Conservation (phyloP, 371 early-diverging fungal species). For the Circinella minor region DNA sequence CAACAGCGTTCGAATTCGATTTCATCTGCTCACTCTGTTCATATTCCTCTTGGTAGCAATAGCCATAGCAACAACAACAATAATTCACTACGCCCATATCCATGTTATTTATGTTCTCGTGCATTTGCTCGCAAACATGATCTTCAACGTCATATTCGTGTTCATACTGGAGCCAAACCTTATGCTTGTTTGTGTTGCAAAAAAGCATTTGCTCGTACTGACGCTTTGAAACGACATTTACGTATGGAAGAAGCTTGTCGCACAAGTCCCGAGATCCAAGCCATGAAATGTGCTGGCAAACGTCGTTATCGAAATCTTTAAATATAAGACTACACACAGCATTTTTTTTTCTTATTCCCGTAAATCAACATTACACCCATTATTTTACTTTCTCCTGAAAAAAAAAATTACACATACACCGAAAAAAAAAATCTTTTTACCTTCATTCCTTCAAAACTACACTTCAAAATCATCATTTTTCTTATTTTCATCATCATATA, state of each 20-base stretch:
- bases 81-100: conserved; percentile 16
- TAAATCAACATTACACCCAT: too few relatives aligned
- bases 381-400: background rate
- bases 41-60: background rate
- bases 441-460: background rate
- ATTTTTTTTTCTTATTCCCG: too few relatives aligned
- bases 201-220: conserved; percentile 71
- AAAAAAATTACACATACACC: background rate
- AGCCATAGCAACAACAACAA: conserved; percentile 5
- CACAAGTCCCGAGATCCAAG: conserved; percentile 46
- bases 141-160: conserved; percentile 68
- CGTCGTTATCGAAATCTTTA: conserved; percentile 36
- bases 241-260: conserved; percentile 63
- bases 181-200: conserved; percentile 63
- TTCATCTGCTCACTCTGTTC: too few relatives aligned
- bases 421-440: too few relatives aligned
- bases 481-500: too few relatives aligned
- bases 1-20: too few relatives aligned
- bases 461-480: too few relatives aligned
- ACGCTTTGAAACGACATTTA: conserved; percentile 68
- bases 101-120: conserved; percentile 20
- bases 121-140: conserved; percentile 72
- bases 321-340: background rate
- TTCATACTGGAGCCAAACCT: conserved; percentile 72
- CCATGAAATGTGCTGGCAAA: conserved; percentile 44